A percentile compares a stretch with the other conserved stretches of the same genome.
phyloP scores from a whole-genome alignment of 257 asterid genomes.

The Cynanchum wilfordii region DNA sequence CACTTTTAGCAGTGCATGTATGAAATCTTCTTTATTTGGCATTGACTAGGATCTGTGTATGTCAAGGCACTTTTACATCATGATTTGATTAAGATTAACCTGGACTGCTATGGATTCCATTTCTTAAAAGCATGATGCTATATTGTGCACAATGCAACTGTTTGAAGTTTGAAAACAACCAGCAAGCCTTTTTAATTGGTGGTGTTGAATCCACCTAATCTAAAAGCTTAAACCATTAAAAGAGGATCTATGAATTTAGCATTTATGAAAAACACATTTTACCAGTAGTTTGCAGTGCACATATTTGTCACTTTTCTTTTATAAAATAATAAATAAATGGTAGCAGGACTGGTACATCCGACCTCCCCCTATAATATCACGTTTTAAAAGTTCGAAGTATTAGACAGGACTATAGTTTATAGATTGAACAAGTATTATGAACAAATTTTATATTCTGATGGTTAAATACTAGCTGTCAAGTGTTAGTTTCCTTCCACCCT shows the following conservation, averaged over 20 bases:
- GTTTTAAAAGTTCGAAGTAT: not conserved
- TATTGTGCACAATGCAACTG: not conserved
- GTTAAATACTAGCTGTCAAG: not conserved
- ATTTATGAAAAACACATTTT: not conserved
- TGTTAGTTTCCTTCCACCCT: not conserved
- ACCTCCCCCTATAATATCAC: not conserved
- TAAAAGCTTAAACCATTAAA: not conserved
- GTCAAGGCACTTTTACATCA: not conserved
- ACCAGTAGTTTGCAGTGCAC: not conserved
- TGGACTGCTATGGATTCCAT: not conserved
- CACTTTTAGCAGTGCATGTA: not conserved
- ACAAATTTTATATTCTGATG: not conserved
- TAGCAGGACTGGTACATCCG: not conserved
- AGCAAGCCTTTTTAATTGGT: not conserved
- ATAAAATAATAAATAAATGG: not conserved
- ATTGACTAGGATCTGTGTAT: slow-evolving; percentile 13
- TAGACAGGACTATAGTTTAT: not conserved
- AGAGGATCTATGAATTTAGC: not conserved
- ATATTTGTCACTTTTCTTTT: not conserved
- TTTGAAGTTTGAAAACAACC: not conserved
- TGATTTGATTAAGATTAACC: not conserved
- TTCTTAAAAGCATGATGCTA: not conserved
- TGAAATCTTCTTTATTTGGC: slow-evolving; percentile 1
- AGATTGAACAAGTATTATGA: not conserved
- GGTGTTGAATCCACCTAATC: not conserved